These are phyloP conservation scores for Oenanthe sinensis DNA, from an alignment of 129 eudicot genomes.

Conservation along the genomic window DNA sequence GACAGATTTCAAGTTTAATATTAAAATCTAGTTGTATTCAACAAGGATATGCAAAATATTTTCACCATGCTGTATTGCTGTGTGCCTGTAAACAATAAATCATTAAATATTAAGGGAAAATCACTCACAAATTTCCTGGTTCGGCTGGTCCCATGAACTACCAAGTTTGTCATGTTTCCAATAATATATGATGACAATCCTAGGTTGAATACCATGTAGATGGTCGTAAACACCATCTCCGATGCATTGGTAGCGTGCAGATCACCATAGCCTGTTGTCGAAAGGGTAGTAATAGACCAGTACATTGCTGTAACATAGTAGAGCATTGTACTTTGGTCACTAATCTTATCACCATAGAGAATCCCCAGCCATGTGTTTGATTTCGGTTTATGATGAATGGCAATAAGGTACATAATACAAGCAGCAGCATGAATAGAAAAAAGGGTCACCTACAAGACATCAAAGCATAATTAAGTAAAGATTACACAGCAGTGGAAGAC, in stretches of 20 bases:
- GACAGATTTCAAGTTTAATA: neutral
- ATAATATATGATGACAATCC: constrained; percentile 56
- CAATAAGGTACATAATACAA: constrained; percentile 57
- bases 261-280: constrained; percentile 77
- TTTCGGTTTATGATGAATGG: constrained; percentile 32
- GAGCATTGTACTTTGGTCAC: constrained; percentile 19
- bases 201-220: constrained; percentile 64
- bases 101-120: neutral
- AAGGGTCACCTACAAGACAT: constrained; percentile 51
- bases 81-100: neutral
- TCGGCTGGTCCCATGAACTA: constrained; percentile 65
- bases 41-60: neutral
- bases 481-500: neutral
- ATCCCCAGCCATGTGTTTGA: constrained; percentile 48
- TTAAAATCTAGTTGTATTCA: neutral
- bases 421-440: constrained; percentile 57
- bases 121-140: constrained; percentile 63
- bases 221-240: constrained; percentile 52
- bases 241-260: constrained; percentile 48
- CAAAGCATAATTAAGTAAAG: constrained; percentile 11
- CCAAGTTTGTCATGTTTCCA: constrained; percentile 85
- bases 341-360: constrained; percentile 12
- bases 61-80: neutral
- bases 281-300: constrained; percentile 67
- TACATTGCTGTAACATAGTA: constrained; percentile 46